A percentile compares a stretch with the other conserved stretches of the same genome.
phyloP scores from a whole-genome alignment of 306 rosid species.

The Sicyos baderoa region DNA sequence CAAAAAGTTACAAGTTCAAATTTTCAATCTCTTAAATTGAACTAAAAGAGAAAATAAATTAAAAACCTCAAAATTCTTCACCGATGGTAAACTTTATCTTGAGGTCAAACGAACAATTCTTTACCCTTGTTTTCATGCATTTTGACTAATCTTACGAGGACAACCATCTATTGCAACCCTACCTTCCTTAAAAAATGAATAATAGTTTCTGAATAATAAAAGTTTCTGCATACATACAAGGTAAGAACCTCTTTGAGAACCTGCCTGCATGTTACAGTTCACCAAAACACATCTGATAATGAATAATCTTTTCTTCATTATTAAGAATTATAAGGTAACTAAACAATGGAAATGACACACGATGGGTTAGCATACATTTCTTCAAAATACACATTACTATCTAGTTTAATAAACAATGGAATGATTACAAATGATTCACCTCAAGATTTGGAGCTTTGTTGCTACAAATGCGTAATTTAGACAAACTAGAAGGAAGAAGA shows the following conservation, averaged over 20 bases:
- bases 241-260: neutral
- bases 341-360: constrained; percentile 6
- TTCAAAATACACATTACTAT: constrained; percentile 1
- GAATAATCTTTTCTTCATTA: neutral
- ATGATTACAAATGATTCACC: constrained; percentile 19
- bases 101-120: too few species aligned
- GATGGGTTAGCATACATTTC: constrained; percentile 17
- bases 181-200: too few species aligned
- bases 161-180: too few species aligned
- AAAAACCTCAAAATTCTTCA: too few species aligned
- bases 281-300: neutral
- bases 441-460: constrained; percentile 16
- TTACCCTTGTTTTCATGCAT: too few species aligned
- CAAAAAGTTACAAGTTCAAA: too few species aligned
- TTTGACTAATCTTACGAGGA: too few species aligned
- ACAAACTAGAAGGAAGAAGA: constrained; percentile 3
- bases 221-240: neutral
- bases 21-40: too few species aligned
- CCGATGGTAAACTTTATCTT: too few species aligned
- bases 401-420: constrained; percentile 17
- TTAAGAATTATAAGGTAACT: constrained; percentile 1
- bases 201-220: neutral
- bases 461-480: constrained; percentile 5
- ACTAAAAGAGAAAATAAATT: too few species aligned
- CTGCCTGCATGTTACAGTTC: constrained; percentile 1